Base-by-base conservation (phyloP, 2,329 filamentous ascomycete genomes). In the Mycosphaerella sp. region DNA sequence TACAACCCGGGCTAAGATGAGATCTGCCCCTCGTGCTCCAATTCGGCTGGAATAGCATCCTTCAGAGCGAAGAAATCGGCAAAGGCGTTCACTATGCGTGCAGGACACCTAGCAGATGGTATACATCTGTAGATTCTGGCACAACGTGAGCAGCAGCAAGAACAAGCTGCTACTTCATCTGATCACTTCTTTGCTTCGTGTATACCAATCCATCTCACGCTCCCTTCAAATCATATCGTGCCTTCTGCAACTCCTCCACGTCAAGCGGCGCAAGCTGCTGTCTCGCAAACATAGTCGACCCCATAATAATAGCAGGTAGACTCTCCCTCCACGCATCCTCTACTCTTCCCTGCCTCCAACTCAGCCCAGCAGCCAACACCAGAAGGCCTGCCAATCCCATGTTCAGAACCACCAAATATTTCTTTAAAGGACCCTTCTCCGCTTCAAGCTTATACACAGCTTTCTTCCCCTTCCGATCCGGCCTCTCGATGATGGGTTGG, bases 391-490 rank as follows among this genome's bases (percentile, higher is more conserved):
- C 81, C n/a, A 89, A 67, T 0, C 69, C 79, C 1, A 76, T 59
- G 65, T 88, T 88, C 40, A 86, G 67, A 36, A 75, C 77, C 0
- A 85, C 81, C 8, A 89, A 70, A 59, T 81, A 81, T 47, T 61
- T 71, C 61, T 80, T 75, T 21, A 89, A 71, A 8, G 84, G 80
- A 73, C 62, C 64, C 57, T 51, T 62, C 55, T 41, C 67, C 6
- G 61, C 59, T 36, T 62, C 64, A 12, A 64, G 58, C 48, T 63
- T 57, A 42, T 64, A 65, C n/a, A 65, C 50, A 29, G 62, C 58
- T 48, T 48, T 63, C 64, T 66, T 66, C 36, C 67, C 65, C 21
- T 68, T 66, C 10, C 64, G 71, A 60, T 77, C 76, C 1, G 67
- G 66, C 57, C 83, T 84, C 2, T 69, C 63, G 0, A 76, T 70